Conservation (phyloP, 2,329 filamentous ascomycete genomes). For the Colletotrichum sp. region DNA sequence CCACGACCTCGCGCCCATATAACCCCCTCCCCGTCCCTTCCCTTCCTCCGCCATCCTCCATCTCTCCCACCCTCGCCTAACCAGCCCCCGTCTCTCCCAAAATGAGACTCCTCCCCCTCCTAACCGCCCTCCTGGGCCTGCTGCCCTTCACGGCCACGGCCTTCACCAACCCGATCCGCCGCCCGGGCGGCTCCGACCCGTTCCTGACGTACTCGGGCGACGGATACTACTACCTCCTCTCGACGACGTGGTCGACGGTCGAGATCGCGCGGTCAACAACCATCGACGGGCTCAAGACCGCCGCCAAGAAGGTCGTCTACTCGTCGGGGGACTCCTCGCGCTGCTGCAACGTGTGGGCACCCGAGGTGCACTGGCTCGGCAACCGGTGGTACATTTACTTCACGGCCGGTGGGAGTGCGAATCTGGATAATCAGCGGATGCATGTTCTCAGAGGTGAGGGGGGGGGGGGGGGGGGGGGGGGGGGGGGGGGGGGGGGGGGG, state of each 20-base stretch:
- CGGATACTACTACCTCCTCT: conserved; percentile 62
- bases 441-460: conserved; percentile 42
- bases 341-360: conserved; percentile 40
- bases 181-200: conserved; percentile 55
- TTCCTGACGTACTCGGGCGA: conserved; percentile 52
- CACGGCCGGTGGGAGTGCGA: conserved; percentile 49
- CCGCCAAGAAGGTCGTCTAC: conserved; percentile 55
- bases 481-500: too few relatives aligned
- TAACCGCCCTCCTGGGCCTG: conserved; percentile 22
- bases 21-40: not conserved
- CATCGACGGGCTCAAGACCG: conserved; percentile 58
- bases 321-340: conserved; percentile 47
- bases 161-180: conserved; percentile 58
- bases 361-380: conserved; percentile 23
- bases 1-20: not conserved
- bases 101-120: not conserved
- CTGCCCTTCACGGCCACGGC: conserved; percentile 24
- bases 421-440: conserved; percentile 53
- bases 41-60: not conserved
- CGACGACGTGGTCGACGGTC: conserved; percentile 60
- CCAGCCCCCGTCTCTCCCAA: not conserved
- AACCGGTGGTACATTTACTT: conserved; percentile 38
- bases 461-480: too few relatives aligned
- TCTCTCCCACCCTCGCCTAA: not conserved
- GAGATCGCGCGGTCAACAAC: conserved; percentile 58